Evolutionary conservation across 2,329 filamentous ascomycete genomes (phyloP), one percentile per base, ranked within the genome.

Genomic region (Penicillium occitanis): DNA sequence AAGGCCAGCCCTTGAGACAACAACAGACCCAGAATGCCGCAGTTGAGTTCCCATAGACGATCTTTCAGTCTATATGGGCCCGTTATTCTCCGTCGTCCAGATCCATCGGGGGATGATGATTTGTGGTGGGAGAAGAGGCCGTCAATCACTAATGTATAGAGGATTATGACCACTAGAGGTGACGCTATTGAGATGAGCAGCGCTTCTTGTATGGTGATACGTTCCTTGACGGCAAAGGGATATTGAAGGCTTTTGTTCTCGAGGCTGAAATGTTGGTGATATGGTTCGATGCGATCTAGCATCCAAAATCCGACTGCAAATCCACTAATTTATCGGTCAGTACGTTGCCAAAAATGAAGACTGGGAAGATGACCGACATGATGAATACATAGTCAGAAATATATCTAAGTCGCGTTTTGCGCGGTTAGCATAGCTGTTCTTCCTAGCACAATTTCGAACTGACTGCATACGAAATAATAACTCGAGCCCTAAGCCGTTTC

Each of bases 11-110:
- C 83, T 65, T 86, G 82, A 37, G 84, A 81, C 48, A 87, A 73
- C 17, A 84, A 72, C 65, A 88, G 74, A n/a, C 86, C 86, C 30
- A 88, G 72, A 11, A 87, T 80, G 2, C 86, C 86, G 70, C 85
- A 87, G 70, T 88, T 88, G 71, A 87, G 76, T 73, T 88, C 85
- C 86, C 86, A 88, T n/a, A 87, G 72, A 22, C 85, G 79, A 69
- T 87, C 84, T 71, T 84, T 84, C 70, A 84, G 80, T 46, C 81
- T 78, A 71, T 86, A 86, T 62, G 79, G 82, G 0, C 81, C 77
- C 62, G 77, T 78, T 44, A 80, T 61, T 60, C 75, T 78, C 58
- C 76, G 76, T 68, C 79, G 76, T 60, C 77, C 75, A 10, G 74
- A 73, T n/a, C 67, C 68, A 17, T 76, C 69, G 42, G 75, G 73